A percentile compares a stretch with the other conserved stretches of the same genome.
These are phyloP conservation scores for Suhomyces tanzawaensis DNA, from an alignment of 805 yeast genomes.

Conservation along the genomic window DNA sequence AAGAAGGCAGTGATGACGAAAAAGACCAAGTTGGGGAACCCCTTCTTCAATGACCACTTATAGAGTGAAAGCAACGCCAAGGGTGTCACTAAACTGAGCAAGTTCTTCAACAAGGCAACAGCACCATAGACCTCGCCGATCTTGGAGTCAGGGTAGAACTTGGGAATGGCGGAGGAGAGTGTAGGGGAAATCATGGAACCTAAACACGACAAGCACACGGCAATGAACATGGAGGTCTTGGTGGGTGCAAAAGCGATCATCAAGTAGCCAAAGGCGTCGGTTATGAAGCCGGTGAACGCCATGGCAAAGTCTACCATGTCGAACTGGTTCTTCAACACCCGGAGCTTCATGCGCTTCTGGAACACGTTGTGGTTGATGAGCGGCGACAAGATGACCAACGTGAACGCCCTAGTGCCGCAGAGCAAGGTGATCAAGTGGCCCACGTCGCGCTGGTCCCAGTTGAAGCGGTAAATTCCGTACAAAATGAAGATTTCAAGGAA, in stretches of 20 bases:
- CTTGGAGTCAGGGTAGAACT: conserved; percentile 56
- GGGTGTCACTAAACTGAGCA: conserved; percentile 49
- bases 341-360: conserved; percentile 30
- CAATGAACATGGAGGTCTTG: conserved; percentile 36
- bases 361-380: conserved; percentile 34
- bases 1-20: conserved; percentile 15
- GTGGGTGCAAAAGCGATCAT: conserved; percentile 23
- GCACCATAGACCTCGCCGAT: conserved; percentile 77
- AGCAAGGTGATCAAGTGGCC: conserved; percentile 55
- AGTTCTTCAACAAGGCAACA: conserved; percentile 55
- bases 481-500: conserved; percentile 44
- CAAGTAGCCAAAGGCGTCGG: conserved; percentile 40
- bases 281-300: conserved; percentile 31
- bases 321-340: conserved; percentile 37
- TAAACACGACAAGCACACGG: conserved; percentile 16
- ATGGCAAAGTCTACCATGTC: conserved; percentile 52
- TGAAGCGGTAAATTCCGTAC: conserved; percentile 51
- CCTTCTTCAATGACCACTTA: conserved; percentile 25
- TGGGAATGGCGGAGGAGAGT: conserved; percentile 56
- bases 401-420: conserved; percentile 49
- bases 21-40: conserved; percentile 30
- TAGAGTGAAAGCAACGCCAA: conserved; percentile 48
- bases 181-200: conserved; percentile 57
- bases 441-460: conserved; percentile 53
- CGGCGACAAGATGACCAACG: conserved; percentile 54